Conservation (phyloP, 2,329 filamentous ascomycete species). For the Plectosphaerella cucumerina region DNA sequence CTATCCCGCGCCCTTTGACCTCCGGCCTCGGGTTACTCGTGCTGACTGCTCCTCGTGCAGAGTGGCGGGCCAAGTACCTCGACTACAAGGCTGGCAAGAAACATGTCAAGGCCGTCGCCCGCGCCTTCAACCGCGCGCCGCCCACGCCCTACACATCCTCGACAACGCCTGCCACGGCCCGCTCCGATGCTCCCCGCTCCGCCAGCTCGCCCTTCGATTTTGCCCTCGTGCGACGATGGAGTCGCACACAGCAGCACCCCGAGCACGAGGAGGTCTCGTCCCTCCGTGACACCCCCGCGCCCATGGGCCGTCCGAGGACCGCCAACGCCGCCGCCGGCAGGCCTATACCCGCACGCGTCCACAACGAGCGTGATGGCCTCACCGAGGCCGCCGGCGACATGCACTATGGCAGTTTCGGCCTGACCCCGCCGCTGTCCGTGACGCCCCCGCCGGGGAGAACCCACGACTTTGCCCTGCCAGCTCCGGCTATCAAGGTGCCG, state of each 20-base stretch:
- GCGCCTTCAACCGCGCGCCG: constrained; percentile 63
- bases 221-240: neutral
- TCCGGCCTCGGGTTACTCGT: neutral
- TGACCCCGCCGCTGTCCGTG: constrained; percentile 30
- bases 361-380: constrained; percentile 35
- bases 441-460: constrained; percentile 17
- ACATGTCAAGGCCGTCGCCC: constrained; percentile 76
- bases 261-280: constrained; percentile 14
- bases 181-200: neutral
- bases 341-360: constrained; percentile 15
- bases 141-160: constrained; percentile 35
- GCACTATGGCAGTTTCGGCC: constrained; percentile 51
- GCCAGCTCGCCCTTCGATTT: neutral
- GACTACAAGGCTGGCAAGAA: constrained; percentile 97
- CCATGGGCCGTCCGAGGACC: constrained; percentile 13
- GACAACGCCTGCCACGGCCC: neutral
- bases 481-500: constrained; percentile 43
- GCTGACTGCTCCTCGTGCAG: constrained; percentile 27
- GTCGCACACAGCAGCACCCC: neutral
- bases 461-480: constrained; percentile 48
- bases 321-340: constrained; percentile 12
- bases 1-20: neutral
- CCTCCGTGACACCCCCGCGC: constrained; percentile 19
- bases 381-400: constrained; percentile 31
- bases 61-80: constrained; percentile 93